Conservation (phyloP, 1,284 basidiomycete species). For the Wolfiporia cocos region DNA sequence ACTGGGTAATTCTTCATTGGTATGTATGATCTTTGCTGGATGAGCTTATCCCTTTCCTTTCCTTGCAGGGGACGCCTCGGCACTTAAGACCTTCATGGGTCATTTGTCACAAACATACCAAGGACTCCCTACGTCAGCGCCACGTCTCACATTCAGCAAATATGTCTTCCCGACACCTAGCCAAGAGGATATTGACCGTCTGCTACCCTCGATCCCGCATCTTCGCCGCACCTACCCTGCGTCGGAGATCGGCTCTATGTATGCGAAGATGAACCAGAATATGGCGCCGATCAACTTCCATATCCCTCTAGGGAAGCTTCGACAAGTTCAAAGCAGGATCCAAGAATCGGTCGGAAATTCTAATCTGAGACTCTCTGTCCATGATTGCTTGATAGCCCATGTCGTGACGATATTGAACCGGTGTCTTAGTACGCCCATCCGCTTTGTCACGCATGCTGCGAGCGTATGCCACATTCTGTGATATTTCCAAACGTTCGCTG, state of each 20-base stretch:
- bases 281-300: constrained; percentile 5
- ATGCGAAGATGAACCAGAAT: constrained; percentile 8
- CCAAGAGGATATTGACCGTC: constrained; percentile 2
- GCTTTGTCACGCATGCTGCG: constrained; percentile 21
- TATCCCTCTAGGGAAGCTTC: constrained; percentile 9
- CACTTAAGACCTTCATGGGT: constrained; percentile 24
- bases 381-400: constrained; percentile 29
- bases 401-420: constrained; percentile 20
- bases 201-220: constrained; percentile 11
- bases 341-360: not conserved
- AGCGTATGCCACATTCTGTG: constrained; percentile 21
- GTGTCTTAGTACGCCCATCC: constrained; percentile 3
- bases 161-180: constrained; percentile 1
- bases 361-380: constrained; percentile 8
- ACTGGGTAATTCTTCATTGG: constrained; percentile 14
- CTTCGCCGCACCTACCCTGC: constrained; percentile 6
- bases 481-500: not conserved
- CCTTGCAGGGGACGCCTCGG: constrained; percentile 24
- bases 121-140: not conserved
- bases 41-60: no score
- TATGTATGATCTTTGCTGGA: no score
- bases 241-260: constrained; percentile 3
- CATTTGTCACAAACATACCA: constrained; percentile 10
- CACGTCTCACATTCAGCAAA: constrained; percentile 11
- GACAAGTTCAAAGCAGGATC: constrained; percentile 6